Conservation (phyloP, 108 stramenopile genomes). For the Cyclotella baltica region DNA sequence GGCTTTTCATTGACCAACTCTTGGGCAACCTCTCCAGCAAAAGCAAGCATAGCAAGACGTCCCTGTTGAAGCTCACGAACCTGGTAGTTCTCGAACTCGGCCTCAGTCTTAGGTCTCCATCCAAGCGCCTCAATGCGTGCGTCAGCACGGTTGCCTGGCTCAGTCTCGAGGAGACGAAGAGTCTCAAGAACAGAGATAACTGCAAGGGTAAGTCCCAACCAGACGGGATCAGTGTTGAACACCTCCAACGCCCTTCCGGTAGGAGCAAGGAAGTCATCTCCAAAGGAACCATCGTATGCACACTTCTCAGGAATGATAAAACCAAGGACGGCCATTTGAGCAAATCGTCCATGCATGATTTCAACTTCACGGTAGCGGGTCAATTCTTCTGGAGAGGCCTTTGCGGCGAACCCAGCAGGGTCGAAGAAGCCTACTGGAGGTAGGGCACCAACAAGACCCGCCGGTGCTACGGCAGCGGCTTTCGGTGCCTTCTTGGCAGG, state of each 20-base stretch:
- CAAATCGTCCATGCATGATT: constrained; percentile 66
- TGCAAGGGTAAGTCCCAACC: constrained; percentile 44
- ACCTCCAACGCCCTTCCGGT: constrained; percentile 51
- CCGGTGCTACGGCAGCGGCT: neutral
- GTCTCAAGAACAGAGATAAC: constrained; percentile 48
- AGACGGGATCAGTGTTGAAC: constrained; percentile 51
- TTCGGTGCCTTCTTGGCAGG: constrained; percentile 14
- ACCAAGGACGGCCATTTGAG: constrained; percentile 57
- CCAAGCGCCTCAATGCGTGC: constrained; percentile 51
- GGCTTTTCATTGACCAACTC: constrained; percentile 53
- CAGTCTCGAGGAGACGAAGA: constrained; percentile 49
- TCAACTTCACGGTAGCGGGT: constrained; percentile 58
- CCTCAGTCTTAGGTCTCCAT: constrained; percentile 53
- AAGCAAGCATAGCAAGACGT: constrained; percentile 88
- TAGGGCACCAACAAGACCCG: constrained; percentile 36
- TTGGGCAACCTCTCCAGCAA: constrained; percentile 79
- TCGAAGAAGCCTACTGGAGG: constrained; percentile 63
- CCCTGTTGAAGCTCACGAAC: constrained; percentile 82
- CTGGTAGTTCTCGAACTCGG: constrained; percentile 51
- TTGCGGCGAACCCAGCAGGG: constrained; percentile 55
- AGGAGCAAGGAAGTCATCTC: constrained; percentile 63
- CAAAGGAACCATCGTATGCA: constrained; percentile 58
- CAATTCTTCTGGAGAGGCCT: constrained; percentile 47
- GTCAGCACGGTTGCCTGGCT: constrained; percentile 37
- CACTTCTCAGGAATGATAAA: constrained; percentile 51